These are phyloP conservation scores for Immersiella caudata DNA, from an alignment of 495 filamentous ascomycete species.

Conservation along the genomic window DNA sequence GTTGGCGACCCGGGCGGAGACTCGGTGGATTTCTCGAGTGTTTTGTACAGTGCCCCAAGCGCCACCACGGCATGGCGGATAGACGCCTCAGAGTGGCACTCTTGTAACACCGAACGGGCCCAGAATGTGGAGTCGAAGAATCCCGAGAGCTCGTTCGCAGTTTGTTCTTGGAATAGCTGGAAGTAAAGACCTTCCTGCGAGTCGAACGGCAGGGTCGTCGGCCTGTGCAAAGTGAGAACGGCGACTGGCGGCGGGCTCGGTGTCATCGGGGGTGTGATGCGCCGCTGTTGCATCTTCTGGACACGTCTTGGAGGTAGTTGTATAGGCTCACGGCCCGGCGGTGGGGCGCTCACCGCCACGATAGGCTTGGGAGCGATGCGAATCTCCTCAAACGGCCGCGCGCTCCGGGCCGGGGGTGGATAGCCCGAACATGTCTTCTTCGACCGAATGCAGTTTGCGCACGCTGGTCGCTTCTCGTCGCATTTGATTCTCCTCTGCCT, in stretches of 20 bases:
- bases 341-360: conserved; percentile 24
- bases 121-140: conserved; percentile 67
- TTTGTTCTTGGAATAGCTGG: conserved; percentile 61
- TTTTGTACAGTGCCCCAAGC: conserved; percentile 65
- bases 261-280: conserved; percentile 41
- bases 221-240: conserved; percentile 33
- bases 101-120: conserved; percentile 60
- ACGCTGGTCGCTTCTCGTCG: conserved; percentile 63
- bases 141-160: conserved; percentile 61
- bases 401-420: conserved; percentile 50
- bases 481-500: conserved; percentile 69
- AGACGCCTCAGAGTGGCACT: conserved; percentile 61
- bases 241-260: conserved; percentile 26
- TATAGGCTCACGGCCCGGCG: conserved; percentile 30
- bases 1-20: conserved; percentile 49
- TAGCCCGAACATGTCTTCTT: conserved; percentile 55
- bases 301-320: conserved; percentile 32
- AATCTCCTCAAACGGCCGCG: conserved; percentile 45
- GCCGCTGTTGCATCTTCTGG: conserved; percentile 33
- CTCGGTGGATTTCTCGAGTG: conserved; percentile 56
- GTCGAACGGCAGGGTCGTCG: conserved; percentile 43
- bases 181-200: conserved; percentile 59
- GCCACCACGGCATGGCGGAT: conserved; percentile 69
- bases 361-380: conserved; percentile 50
- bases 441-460: conserved; percentile 58